These are phyloP conservation scores for Mucuna pruriens DNA, from an alignment of 306 rosid genomes.

Conservation along the genomic window DNA sequence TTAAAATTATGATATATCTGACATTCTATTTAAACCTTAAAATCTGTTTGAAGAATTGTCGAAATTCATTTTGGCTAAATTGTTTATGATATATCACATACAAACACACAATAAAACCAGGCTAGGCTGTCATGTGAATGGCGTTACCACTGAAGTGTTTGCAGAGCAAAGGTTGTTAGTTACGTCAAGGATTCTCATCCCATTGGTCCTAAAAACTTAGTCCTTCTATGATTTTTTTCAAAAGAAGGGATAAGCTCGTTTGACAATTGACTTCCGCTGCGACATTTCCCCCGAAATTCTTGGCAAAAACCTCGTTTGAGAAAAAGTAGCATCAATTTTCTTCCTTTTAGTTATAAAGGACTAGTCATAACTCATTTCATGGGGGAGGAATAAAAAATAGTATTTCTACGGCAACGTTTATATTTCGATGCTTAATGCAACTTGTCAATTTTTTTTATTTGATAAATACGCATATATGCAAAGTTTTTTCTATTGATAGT, in stretches of 20 bases:
- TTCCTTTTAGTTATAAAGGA: neutral
- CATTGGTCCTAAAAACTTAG: neutral
- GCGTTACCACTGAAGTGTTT: neutral
- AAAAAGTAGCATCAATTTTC: neutral
- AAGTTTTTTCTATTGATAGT: too few relatives aligned
- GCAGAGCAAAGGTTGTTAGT: neutral
- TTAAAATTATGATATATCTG: too few relatives aligned
- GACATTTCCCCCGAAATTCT: neutral
- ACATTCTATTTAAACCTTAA: too few relatives aligned
- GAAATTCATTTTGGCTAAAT: too few relatives aligned
- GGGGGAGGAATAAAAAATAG: neutral
- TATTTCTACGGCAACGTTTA: conserved; percentile 1
- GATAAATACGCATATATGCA: too few relatives aligned
- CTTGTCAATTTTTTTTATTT: too few relatives aligned
- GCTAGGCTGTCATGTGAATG: conserved; percentile 6
- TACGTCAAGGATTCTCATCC: conserved; percentile 5
- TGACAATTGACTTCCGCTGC: conserved; percentile 27
- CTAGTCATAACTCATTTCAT: neutral
- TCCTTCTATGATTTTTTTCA: neutral
- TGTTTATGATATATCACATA: too few relatives aligned
- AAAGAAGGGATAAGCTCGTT: conserved; percentile 33
- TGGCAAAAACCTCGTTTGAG: neutral
- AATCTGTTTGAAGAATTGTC: too few relatives aligned
- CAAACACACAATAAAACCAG: too few relatives aligned
- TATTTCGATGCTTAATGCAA: neutral